Percentiles rank a stretch among this genome's conserved stretches.
phyloP scores from a whole-genome alignment of 495 filamentous ascomycete genomes.

The Lasiosphaeriaceae sp. region DNA sequence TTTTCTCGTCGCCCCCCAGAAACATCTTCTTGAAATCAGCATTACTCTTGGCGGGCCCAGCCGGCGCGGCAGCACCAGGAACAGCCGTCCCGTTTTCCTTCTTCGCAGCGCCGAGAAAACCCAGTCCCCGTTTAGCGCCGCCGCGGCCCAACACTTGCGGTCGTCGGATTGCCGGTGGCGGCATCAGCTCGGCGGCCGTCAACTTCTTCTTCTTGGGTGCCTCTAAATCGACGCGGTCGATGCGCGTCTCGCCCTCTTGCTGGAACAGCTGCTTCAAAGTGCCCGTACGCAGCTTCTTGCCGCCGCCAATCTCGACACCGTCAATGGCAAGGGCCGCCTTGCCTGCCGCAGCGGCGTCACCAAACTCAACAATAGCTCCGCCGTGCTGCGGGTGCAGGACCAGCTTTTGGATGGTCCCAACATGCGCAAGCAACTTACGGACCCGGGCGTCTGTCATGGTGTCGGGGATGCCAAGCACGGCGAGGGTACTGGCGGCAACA shows the following conservation, averaged over 20 bases:
- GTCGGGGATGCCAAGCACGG: constrained; percentile 64
- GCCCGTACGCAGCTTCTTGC: constrained; percentile 64
- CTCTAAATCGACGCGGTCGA: constrained; percentile 44
- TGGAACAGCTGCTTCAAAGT: constrained; percentile 64
- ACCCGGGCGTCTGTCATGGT: constrained; percentile 70
- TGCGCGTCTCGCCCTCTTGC: constrained; percentile 51
- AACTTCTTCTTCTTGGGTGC: constrained; percentile 32
- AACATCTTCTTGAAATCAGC: constrained; percentile 30
- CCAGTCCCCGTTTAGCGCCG: constrained; percentile 50
- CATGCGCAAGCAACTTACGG: constrained; percentile 58
- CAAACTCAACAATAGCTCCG: constrained; percentile 85
- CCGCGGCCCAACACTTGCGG: constrained; percentile 56
- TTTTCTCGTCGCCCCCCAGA: background rate
- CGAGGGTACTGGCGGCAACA: constrained; percentile 52
- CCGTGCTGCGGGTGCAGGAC: constrained; percentile 70
- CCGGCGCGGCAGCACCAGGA: constrained; percentile 12
- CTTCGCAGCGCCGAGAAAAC: constrained; percentile 39
- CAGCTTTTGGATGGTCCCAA: constrained; percentile 61
- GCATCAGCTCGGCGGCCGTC: constrained; percentile 38
- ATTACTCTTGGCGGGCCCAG: constrained; percentile 62
- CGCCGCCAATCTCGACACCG: constrained; percentile 61
- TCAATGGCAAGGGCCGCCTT: constrained; percentile 73
- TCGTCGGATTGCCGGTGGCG: constrained; percentile 52
- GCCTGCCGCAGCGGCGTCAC: constrained; percentile 63
- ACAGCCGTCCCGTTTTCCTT: constrained; percentile 23